Conservation (phyloP, 2,329 filamentous ascomycete genomes). For the Paecilomyces dactylethromorphus region DNA sequence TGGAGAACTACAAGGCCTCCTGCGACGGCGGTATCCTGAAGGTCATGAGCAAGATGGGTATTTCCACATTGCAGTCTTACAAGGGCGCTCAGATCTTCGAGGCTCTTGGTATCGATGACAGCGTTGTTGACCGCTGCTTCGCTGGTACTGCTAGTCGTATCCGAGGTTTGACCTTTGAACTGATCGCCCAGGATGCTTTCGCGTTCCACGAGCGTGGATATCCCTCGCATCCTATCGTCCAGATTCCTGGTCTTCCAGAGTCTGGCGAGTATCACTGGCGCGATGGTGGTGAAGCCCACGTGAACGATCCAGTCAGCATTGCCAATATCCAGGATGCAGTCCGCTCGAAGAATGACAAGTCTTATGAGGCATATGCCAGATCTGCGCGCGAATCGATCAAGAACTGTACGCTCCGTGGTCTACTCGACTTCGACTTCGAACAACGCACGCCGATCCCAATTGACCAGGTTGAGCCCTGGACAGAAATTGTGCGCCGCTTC, state of each 20-base stretch:
- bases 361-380: conserved; percentile 90
- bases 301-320: conserved; percentile 92
- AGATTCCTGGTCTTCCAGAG: conserved; percentile 75
- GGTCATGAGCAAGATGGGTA: conserved; percentile 99
- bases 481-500: conserved; percentile 92
- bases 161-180: conserved; percentile 85
- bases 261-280: conserved; percentile 98
- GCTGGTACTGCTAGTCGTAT: conserved; percentile 90
- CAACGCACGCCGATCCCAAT: conserved; percentile 79
- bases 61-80: conserved; percentile 91
- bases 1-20: conserved; percentile 95
- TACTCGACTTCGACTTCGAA: conserved; percentile 95
- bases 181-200: conserved; percentile 90
- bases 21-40: conserved; percentile 95
- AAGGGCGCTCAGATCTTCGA: conserved; percentile 98
- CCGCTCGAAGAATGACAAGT: conserved; percentile 95
- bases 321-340: conserved; percentile 97
- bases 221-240: conserved; percentile 69
- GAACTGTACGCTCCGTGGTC: conserved; percentile 85
- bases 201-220: conserved; percentile 92
- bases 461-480: conserved; percentile 97
- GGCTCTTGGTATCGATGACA: conserved; percentile 85
- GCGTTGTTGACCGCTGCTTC: conserved; percentile 90
- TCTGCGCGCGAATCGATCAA: conserved; percentile 96
- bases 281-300: conserved; percentile 88